These are phyloP conservation scores for Picochlorum sp. DNA, from an alignment of 139 green algal species.

Conservation along the genomic window DNA sequence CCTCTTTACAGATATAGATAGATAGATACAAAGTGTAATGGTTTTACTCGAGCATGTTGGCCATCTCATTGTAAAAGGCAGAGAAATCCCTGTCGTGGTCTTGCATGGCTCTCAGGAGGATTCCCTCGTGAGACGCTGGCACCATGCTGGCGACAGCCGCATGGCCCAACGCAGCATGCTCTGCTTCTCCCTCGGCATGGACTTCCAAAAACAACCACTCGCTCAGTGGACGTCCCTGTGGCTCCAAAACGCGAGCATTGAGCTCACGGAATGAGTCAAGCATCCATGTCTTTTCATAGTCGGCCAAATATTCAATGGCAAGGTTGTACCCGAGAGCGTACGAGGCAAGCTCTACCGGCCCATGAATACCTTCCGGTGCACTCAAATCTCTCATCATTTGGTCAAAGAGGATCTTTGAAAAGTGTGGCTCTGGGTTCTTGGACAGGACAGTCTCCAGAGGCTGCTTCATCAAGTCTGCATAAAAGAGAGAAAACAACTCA, in stretches of 20 bases:
- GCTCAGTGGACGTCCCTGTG: slow-evolving; percentile 25
- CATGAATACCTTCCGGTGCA: slow-evolving; percentile 18
- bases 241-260: slow-evolving; percentile 40
- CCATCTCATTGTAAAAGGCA: slow-evolving; percentile 80
- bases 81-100: slow-evolving; percentile 89
- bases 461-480: slow-evolving; percentile 52
- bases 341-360: slow-evolving; percentile 40
- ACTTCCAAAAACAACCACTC: slow-evolving; percentile 88
- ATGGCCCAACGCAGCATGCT: slow-evolving; percentile 88
- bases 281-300: slow-evolving; percentile 94
- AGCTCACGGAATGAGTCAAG: slow-evolving; percentile 76
- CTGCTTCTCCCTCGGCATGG: slow-evolving; percentile 81
- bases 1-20: background rate
- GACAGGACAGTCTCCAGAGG: slow-evolving; percentile 52
- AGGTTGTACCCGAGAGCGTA: slow-evolving; percentile 93
- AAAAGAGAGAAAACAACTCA: slow-evolving; percentile 83
- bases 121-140: slow-evolving; percentile 41
- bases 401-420: slow-evolving; percentile 49
- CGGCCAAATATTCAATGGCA: slow-evolving; percentile 88
- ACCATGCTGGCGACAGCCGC: slow-evolving; percentile 63
- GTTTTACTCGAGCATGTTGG: slow-evolving; percentile 60
- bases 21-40: background rate
- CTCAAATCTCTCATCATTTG: slow-evolving; percentile 75
- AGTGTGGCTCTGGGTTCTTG: slow-evolving; percentile 33
- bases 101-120: slow-evolving; percentile 61